Conservation (phyloP, 2,329 filamentous ascomycete genomes). For the Colletotrichum spaethianum region DNA sequence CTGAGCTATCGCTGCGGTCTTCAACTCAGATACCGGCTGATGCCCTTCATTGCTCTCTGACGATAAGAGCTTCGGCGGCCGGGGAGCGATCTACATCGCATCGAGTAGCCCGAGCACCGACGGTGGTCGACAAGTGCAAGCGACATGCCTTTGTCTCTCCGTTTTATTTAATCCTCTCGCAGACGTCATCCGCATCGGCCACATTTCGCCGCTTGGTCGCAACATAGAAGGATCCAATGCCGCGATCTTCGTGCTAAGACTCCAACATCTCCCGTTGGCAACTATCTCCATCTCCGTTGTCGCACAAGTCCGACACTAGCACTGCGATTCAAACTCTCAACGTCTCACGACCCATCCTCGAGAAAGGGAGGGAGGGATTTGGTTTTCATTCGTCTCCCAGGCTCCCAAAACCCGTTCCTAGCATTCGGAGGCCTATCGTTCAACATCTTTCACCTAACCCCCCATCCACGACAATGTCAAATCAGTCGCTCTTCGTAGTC, state of each 20-base stretch:
- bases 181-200: not conserved
- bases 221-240: not conserved
- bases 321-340: not conserved
- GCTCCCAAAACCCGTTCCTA: not conserved
- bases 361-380: not conserved
- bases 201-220: too few relatives aligned
- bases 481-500: not conserved
- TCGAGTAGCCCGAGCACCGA: not conserved
- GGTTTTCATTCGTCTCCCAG: not conserved
- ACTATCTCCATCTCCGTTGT: not conserved
- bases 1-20: not conserved
- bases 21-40: not conserved
- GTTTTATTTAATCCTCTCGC: not conserved
- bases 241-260: too few relatives aligned
- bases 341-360: not conserved
- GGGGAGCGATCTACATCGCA: not conserved
- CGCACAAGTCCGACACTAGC: not conserved
- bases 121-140: not conserved
- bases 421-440: not conserved
- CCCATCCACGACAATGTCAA: not conserved
- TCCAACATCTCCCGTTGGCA: not conserved
- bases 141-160: not conserved
- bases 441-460: not conserved
- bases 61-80: not conserved
- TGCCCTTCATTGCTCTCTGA: not conserved